phyloP scores from a whole-genome alignment of 495 filamentous ascomycete genomes.

The Cercophora samala region DNA sequence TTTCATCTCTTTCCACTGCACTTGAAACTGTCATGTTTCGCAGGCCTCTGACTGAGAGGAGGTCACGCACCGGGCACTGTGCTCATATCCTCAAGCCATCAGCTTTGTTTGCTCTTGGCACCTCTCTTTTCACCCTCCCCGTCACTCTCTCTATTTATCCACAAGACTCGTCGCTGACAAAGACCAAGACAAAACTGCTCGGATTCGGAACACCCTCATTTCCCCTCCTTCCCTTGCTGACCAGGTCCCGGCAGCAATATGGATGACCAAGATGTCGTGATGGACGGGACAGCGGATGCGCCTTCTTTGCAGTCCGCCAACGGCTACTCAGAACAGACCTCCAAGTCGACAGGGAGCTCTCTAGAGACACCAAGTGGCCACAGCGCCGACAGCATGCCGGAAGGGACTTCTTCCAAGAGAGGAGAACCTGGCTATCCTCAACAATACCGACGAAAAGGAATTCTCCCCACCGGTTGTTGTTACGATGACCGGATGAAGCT shows the following conservation, averaged over 20 bases:
- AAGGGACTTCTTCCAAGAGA: constrained; percentile 23
- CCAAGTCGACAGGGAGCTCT: constrained; percentile 21
- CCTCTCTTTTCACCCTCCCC: neutral
- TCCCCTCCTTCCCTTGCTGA: neutral
- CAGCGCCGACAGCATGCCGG: constrained; percentile 24
- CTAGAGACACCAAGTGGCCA: constrained; percentile 28
- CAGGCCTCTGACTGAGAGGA: too few relatives aligned
- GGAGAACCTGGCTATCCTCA: constrained; percentile 24
- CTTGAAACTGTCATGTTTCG: too few relatives aligned
- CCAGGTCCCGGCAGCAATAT: constrained; percentile 23
- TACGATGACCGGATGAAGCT: constrained; percentile 93
- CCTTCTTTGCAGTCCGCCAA: constrained; percentile 35
- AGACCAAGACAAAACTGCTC: neutral
- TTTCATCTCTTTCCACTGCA: neutral
- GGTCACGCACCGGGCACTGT: too few relatives aligned
- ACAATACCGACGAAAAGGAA: constrained; percentile 26
- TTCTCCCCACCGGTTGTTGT: constrained; percentile 69
- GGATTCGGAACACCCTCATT: neutral
- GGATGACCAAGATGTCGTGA: constrained; percentile 34
- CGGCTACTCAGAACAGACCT: constrained; percentile 30
- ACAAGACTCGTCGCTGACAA: neutral
- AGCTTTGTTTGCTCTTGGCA: neutral
- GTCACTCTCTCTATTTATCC: neutral
- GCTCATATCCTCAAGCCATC: neutral
- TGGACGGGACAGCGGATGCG: constrained; percentile 41